Evolutionary conservation across 495 filamentous ascomycete species (phyloP).

Genomic region (Penicillium tannophilum): DNA sequence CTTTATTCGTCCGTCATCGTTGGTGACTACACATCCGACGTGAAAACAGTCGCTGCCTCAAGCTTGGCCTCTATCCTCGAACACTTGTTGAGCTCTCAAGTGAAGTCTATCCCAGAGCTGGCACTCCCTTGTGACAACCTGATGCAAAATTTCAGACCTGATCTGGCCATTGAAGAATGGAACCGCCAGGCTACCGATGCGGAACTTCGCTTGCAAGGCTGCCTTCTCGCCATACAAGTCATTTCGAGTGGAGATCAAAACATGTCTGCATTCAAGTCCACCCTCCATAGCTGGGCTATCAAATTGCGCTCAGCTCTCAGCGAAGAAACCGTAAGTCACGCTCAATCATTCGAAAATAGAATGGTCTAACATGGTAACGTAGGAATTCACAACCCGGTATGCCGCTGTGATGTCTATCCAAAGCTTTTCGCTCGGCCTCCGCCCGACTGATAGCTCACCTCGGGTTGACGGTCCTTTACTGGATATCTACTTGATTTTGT

Average conservation of each 20-base stretch:
- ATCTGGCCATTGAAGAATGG: constrained; percentile 31
- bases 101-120: constrained; percentile 14
- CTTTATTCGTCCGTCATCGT: constrained; percentile 39
- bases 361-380: background rate
- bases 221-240: constrained; percentile 58
- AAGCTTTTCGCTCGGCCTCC: constrained; percentile 34
- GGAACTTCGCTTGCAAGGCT: constrained; percentile 51
- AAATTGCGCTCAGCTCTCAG: constrained; percentile 41
- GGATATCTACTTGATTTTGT: constrained; percentile 53
- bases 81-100: constrained; percentile 24
- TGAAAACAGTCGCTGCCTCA: constrained; percentile 35
- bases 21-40: constrained; percentile 27
- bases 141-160: constrained; percentile 24
- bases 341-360: background rate
- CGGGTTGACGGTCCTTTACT: constrained; percentile 36
- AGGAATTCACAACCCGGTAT: constrained; percentile 68
- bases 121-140: constrained; percentile 33
- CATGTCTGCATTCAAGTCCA: constrained; percentile 18
- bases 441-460: constrained; percentile 28
- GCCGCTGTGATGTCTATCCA: constrained; percentile 53
- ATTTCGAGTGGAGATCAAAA: constrained; percentile 30
- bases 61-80: constrained; percentile 41
- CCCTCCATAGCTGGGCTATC: constrained; percentile 34
- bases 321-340: constrained; percentile 45
- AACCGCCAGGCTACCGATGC: constrained; percentile 47